Conservation (phyloP, 2,329 filamentous ascomycete genomes). For the Zymoseptoria ardabiliae region DNA sequence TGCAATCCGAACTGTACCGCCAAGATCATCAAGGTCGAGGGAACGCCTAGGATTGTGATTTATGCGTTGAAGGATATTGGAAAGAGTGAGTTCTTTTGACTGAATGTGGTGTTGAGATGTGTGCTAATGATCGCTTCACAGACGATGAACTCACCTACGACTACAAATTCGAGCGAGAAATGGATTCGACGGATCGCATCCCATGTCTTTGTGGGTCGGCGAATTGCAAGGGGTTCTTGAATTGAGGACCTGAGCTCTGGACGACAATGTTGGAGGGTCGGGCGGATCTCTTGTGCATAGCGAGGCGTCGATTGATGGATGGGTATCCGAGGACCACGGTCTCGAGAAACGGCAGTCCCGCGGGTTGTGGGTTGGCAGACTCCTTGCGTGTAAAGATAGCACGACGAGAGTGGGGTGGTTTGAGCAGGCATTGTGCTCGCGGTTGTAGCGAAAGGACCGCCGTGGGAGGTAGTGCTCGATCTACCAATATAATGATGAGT, state of each 20-base stretch:
- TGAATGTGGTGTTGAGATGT: background rate
- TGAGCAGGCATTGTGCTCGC: background rate
- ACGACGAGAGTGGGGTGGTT: background rate
- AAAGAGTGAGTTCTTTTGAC: conserved; percentile 88
- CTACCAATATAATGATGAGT: background rate
- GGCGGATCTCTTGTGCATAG: background rate
- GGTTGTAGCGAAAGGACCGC: too few relatives aligned
- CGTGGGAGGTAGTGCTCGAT: background rate
- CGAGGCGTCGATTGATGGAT: background rate
- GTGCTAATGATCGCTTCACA: conserved; percentile 35
- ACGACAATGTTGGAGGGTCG: background rate
- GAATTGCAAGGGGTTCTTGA: conserved; percentile 97
- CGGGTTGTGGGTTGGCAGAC: background rate
- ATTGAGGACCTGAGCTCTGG: conserved; percentile 48
- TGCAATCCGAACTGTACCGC: conserved; percentile 98
- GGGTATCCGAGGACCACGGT: background rate
- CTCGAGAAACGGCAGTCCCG: background rate
- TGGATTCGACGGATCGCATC: conserved; percentile 88
- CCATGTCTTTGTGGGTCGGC: conserved; percentile 94
- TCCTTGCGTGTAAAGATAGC: background rate
- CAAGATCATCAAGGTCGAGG: conserved; percentile 98
- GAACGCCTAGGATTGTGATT: conserved; percentile 96
- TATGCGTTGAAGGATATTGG: conserved; percentile 93
- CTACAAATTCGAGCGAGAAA: conserved; percentile 98
- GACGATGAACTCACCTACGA: conserved; percentile 99